Evolutionary conservation across 1,284 basidiomycete species (phyloP), one percentile per base, ranked within the genome.

Genomic region (Moesziomyces antarcticus): DNA sequence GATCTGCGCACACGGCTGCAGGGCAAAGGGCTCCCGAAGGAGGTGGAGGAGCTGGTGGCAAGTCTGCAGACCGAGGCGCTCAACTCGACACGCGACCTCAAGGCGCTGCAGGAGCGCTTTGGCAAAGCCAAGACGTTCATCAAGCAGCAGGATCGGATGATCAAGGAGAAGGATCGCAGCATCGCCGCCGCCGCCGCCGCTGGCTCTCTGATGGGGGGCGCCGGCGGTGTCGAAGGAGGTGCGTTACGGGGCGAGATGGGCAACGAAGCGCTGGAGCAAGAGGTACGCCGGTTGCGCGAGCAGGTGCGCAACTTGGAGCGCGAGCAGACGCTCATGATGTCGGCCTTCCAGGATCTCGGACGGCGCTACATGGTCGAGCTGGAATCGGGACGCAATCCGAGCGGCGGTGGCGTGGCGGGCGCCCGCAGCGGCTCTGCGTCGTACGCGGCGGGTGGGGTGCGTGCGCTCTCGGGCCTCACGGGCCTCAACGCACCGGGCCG

Each of bases 41-140:
- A 93, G 64, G 88, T 92, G 81, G 93, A 93, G 80, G 86, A 89
- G 10, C 88, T 90, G 53, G 83, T 96, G n/a, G 86, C 93, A 18
- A 87, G 87, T 22, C 84, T 94, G 69, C 92, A 94, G 80, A 90
- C 91, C 80, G 91, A 93, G 65, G 92, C 91, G 73, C 85, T 91
- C 45, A 87, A 86, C 57, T 85, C 92, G 54, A 90, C 91, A 69
- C 90, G 91, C 78, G 89, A 92, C 59, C 85, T 90, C 58, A 92
- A 91, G 85, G 89, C 88, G 14, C 83, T 88, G 1, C 88, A 90
- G 71, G 92, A 93, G 71, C 94, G 93, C 84, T 87, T 97, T 50
- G 84, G 87, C 70, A 94, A 94, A 85, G 93, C 93, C 5, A 90
- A 90, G 77, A 87, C 93, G 91, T 94, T 96, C 84, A 94, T 97